Base-by-base conservation (phyloP, 371 early-diverging fungal genomes). In the Amoeboradix gromovi region DNA sequence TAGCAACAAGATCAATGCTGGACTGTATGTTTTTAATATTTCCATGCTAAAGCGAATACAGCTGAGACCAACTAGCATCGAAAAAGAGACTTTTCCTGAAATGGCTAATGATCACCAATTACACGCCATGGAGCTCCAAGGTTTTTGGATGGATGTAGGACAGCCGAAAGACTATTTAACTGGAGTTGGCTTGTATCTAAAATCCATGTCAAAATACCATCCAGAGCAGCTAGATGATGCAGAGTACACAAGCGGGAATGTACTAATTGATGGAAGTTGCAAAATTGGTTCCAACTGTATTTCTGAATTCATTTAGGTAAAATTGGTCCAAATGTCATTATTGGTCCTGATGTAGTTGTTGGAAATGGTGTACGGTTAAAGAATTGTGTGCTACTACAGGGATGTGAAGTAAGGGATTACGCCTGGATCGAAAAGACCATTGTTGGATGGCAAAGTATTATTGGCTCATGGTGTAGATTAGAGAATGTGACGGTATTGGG, bases 141-240 rank as follows among this genome's bases (percentile, higher is more conserved):
- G 98, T 69, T 98, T 89, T 85, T 99, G 99, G 99, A 93, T 93
- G 93, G 99, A 99, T 77, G 96, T 99, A 66, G 99, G 99, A 31
- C 98, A 97, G 79, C 98, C 97, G 73, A 90, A 88, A 75, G 99
- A 98, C 78, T 99, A 91, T 78, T 79, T 99, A 73, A 87, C 86
- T 1, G 98, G 95, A 48, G 92, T 92, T 30, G 87, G 88, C 71
- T 82, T 97, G 71, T 98, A 92, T 75, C 82, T 98, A 69, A 75
- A 85, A 30, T 86, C 87, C 72, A 72, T 91, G 69, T 70, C 84
- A 74, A 84, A 89, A 78, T 81, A 80, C 73, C 72, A 77, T 30
- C 89, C 91, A 30, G 78, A 83, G 65, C 69, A 71, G 27, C 67
- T 75, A 16, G 27, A 69, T 31, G 22, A 1, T 1, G 71, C 27